Evolutionary conservation across 805 yeast genomes (phyloP), one percentile per base, ranked within the genome.

Genomic region (Starmerella asiatica): DNA sequence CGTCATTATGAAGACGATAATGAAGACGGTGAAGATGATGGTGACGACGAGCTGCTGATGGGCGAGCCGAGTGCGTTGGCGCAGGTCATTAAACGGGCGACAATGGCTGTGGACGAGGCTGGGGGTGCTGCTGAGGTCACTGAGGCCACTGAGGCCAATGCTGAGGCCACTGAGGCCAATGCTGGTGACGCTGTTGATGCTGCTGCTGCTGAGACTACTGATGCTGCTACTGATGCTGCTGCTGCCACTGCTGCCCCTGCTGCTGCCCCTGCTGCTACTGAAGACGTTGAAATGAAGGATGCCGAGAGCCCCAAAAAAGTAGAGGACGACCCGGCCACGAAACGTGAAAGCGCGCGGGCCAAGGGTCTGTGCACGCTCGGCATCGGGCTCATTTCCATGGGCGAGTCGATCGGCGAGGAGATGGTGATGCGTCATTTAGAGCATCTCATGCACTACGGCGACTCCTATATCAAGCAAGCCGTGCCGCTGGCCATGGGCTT

Each of bases 401-500:
- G 99, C 47, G 99, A 91, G 62, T 94, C 83, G 49, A 82, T 91
- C 58, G 98, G 99, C 26, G 93, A 82, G 61, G 95, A 88, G 52
- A 91, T 91, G 98, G 79, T 88, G 8, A 65, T 88, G 56, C 86
- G 98, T 58, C 98, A 91, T 61, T 88, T 88, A 59, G 86, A 94
- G 34, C 98, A 91, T 61, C 69, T 91, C 60, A 84, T 91, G 93
- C 98, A 91, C 59, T 91, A 91, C 58, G 98, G 99, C 44, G 86
- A 83, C 53, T 76, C 91, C 18, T 71, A 82, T 45, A 82, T 91
- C 45, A 79, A 86, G 54, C 75, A 94, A 53, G 86, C 95, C 16
- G 97, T 91, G 33, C 99, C 99, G 26, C 70, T 91, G 50, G 97
- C 98, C n/a, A 81, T 91, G 86, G 96, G 95, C 37, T 71, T 91